Percentiles rank a stretch among this genome's conserved stretches.
Evolutionary conservation across 1,284 basidiomycete species (phyloP).

Genomic region (Heterobasidion parviporum): DNA sequence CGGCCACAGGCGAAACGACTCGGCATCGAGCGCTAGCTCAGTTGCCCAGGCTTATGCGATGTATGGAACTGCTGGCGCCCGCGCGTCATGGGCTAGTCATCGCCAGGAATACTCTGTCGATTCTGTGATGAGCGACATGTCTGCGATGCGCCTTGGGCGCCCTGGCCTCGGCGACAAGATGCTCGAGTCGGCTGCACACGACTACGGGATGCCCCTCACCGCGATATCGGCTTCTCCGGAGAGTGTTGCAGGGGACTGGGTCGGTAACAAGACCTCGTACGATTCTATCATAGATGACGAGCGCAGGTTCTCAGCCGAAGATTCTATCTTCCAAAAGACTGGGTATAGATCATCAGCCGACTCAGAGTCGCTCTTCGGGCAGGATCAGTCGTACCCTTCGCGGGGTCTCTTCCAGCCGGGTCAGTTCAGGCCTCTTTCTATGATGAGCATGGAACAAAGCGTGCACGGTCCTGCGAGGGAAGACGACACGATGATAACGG

Average conservation of each 20-base stretch:
- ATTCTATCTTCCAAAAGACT: conserved; percentile 64
- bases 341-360: conserved; percentile 39
- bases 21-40: conserved; percentile 42
- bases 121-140: conserved; percentile 59
- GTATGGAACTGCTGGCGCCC: conserved; percentile 32
- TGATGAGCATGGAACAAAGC: conserved; percentile 42
- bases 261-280: conserved; percentile 28
- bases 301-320: conserved; percentile 22
- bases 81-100: conserved; percentile 29
- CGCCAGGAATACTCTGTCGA: conserved; percentile 53
- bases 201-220: conserved; percentile 49
- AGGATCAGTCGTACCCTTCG: conserved; percentile 27
- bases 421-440: conserved; percentile 48
- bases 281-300: conserved; percentile 59
- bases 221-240: conserved; percentile 62
- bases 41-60: conserved; percentile 43
- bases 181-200: conserved; percentile 56
- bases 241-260: conserved; percentile 23
- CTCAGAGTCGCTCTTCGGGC: conserved; percentile 62
- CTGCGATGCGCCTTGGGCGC: conserved; percentile 47
- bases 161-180: conserved; percentile 84
- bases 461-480: conserved; percentile 44
- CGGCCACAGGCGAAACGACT: conserved; percentile 39
- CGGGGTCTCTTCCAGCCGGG: conserved; percentile 18
- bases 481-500: conserved; percentile 75